Conservation (phyloP, 1,284 basidiomycete genomes). For the Cutaneotrichosporon cavernicola region DNA sequence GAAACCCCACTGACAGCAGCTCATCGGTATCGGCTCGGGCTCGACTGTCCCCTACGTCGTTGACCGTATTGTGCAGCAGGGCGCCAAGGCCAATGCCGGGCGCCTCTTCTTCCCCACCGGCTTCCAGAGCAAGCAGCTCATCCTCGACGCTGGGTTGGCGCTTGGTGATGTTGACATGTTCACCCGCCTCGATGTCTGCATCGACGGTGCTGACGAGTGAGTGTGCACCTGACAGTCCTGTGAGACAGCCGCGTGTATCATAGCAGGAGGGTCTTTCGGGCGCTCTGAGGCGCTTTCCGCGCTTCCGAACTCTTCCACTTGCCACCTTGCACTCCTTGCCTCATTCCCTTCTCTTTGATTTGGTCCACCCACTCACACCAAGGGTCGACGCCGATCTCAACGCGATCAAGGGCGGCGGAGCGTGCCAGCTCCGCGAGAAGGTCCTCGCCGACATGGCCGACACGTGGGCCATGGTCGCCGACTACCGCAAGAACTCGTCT, state of each 20-base stretch:
- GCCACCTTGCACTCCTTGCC: neutral
- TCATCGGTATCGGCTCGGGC: constrained; percentile 88
- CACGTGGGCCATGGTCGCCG: constrained; percentile 92
- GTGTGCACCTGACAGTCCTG: constrained; percentile 40
- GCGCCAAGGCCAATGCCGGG: constrained; percentile 68
- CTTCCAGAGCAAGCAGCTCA: constrained; percentile 92
- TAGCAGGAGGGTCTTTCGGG: no score
- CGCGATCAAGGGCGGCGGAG: constrained; percentile 96
- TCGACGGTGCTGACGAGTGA: constrained; percentile 96
- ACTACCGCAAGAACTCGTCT: constrained; percentile 87
- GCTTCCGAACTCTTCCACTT: neutral
- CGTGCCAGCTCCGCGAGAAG: constrained; percentile 95
- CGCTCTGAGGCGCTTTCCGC: no score
- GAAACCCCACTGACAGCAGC: constrained; percentile 54
- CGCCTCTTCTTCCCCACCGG: constrained; percentile 90
- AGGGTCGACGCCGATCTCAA: constrained; percentile 87
- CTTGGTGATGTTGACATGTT: constrained; percentile 93
- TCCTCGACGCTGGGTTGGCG: constrained; percentile 73
- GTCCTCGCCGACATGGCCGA: constrained; percentile 94
- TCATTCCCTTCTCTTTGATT: neutral
- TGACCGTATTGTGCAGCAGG: constrained; percentile 87
- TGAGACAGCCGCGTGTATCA: no score
- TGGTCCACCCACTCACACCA: constrained; percentile 42
- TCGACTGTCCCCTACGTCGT: constrained; percentile 98
- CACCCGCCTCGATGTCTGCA: constrained; percentile 85